Conservation (phyloP, 2,329 filamentous ascomycete genomes). For the Verticillium tricorpus region DNA sequence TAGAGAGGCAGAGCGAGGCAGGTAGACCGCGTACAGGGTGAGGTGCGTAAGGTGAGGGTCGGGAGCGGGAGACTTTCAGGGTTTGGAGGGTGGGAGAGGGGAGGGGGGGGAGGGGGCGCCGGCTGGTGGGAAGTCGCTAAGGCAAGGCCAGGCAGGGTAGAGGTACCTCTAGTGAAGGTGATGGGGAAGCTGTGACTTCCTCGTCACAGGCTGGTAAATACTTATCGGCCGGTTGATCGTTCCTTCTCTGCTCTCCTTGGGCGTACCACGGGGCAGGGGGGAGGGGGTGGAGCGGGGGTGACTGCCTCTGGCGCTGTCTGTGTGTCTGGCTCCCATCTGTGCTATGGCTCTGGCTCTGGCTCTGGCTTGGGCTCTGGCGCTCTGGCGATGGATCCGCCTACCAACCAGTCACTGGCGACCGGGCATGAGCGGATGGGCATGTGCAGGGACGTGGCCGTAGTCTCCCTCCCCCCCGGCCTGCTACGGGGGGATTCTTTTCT, state of each 20-base stretch:
- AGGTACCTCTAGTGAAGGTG: background rate
- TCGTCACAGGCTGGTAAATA: background rate
- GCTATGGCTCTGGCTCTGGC: background rate
- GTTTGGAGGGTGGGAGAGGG: slow-evolving; percentile 12
- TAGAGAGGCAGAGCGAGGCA: slow-evolving; percentile 2
- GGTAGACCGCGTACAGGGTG: slow-evolving; percentile 4
- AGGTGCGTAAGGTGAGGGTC: slow-evolving; percentile 7
- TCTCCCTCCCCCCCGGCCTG: background rate
- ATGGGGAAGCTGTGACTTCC: background rate
- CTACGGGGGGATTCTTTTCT: background rate
- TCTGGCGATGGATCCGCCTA: too few species aligned
- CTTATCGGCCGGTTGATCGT: background rate
- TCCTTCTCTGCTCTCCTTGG: background rate
- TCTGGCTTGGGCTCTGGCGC: background rate
- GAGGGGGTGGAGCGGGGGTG: background rate
- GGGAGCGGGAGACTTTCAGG: slow-evolving; percentile 9
- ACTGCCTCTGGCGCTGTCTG: background rate
- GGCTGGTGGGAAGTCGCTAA: background rate
- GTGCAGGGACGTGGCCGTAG: background rate
- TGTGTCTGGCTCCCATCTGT: background rate
- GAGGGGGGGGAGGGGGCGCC: background rate
- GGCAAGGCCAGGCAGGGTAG: background rate
- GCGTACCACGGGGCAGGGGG: background rate
- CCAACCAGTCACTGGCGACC: background rate
- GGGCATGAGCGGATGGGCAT: background rate